A percentile compares a stretch with the other conserved stretches of the same genome.
Evolutionary conservation across 2,329 filamentous ascomycete species (phyloP).

Genomic region (Cordyceps sp.): DNA sequence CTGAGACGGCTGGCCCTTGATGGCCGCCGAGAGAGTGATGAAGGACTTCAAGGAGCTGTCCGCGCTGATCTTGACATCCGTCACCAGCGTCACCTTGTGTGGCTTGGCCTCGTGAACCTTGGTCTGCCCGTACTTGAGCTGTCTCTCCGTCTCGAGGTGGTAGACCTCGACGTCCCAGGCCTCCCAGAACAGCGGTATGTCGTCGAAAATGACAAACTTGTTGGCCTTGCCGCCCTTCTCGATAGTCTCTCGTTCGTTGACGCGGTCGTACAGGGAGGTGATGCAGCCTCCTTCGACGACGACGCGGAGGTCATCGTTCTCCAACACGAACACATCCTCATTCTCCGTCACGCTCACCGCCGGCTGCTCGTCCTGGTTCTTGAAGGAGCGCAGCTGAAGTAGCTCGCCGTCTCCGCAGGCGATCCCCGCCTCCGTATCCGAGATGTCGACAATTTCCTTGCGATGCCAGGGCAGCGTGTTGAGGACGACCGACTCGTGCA

Average conservation of each 20-base stretch:
- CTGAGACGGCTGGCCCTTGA: constrained; percentile 41
- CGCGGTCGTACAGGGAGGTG: constrained; percentile 66
- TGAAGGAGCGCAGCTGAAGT: constrained; percentile 32
- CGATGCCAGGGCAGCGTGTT: constrained; percentile 84
- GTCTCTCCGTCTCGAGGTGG: constrained; percentile 73
- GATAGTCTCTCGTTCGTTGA: constrained; percentile 61
- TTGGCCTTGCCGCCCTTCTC: constrained; percentile 62
- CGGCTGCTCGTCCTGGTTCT: constrained; percentile 23
- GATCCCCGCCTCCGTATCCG: constrained; percentile 32
- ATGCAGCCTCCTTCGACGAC: constrained; percentile 61
- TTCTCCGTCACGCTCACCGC: constrained; percentile 35
- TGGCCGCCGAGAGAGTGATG: constrained; percentile 58
- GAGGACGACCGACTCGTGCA: constrained; percentile 43
- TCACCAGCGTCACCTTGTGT: constrained; percentile 66
- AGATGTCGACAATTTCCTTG: constrained; percentile 53
- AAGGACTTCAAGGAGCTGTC: constrained; percentile 75
- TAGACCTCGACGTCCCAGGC: constrained; percentile 97
- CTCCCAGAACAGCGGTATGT: constrained; percentile 95
- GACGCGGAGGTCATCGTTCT: constrained; percentile 63
- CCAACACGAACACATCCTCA: constrained; percentile 52
- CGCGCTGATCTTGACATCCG: constrained; percentile 75
- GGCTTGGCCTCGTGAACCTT: constrained; percentile 54
- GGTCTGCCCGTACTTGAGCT: constrained; percentile 52
- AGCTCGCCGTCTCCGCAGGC: constrained; percentile 39
- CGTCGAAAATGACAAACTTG: constrained; percentile 87